These are phyloP conservation scores for Geosmithia flava DNA, from an alignment of 2,329 filamentous ascomycete genomes.

Conservation along the genomic window DNA sequence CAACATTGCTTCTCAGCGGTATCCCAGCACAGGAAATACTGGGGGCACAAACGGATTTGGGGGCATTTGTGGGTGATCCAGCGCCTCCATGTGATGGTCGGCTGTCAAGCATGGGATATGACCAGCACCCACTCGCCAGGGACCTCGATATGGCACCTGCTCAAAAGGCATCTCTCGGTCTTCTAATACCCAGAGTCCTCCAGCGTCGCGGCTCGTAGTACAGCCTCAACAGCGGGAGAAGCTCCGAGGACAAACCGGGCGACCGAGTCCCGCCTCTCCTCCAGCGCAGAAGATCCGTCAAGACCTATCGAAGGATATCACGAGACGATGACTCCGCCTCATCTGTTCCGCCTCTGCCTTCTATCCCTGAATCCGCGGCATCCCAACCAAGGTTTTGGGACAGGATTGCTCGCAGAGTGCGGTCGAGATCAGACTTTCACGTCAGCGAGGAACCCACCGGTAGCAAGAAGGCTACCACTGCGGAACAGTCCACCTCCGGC, in stretches of 20 bases:
- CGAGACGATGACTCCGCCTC: too few species aligned
- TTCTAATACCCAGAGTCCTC: slow-evolving; percentile 19
- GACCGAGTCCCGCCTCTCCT: slow-evolving; percentile 1
- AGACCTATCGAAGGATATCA: background rate
- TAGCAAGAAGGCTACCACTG: background rate
- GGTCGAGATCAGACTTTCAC: slow-evolving; percentile 8
- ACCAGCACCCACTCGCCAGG: slow-evolving; percentile 21
- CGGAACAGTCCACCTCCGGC: background rate
- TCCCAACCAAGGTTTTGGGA: slow-evolving; percentile 9
- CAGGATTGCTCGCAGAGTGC: slow-evolving; percentile 14
- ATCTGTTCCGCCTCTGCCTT: slow-evolving; percentile 13
- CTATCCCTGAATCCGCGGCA: slow-evolving; percentile 13
- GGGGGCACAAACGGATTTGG: slow-evolving; percentile 21
- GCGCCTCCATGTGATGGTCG: background rate
- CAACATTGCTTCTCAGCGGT: slow-evolving; percentile 19
- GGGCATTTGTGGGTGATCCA: slow-evolving; percentile 15
- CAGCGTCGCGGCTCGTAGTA: slow-evolving; percentile 23
- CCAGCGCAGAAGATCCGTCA: slow-evolving; percentile 2
- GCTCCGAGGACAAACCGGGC: background rate
- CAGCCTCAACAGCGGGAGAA: slow-evolving; percentile 18
- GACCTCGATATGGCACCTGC: slow-evolving; percentile 13
- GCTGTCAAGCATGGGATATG: slow-evolving; percentile 13
- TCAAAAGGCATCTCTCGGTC: slow-evolving; percentile 17
- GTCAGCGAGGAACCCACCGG: background rate
- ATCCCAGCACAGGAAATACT: slow-evolving; percentile 25